Conservation (phyloP, 257 asterid species). For the Solanum arcanum region DNA sequence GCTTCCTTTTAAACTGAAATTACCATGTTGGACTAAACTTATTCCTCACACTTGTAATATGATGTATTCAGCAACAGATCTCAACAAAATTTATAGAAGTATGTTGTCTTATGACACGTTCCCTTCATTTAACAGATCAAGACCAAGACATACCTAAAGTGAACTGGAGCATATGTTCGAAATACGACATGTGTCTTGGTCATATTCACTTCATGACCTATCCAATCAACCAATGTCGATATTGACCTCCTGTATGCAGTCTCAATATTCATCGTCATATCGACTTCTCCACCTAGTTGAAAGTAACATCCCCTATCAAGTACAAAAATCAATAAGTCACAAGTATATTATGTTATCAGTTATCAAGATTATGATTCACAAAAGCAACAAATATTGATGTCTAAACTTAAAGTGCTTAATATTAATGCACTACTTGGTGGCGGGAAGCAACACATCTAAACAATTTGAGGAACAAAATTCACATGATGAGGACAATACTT, state of each 20-base stretch:
- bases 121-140: not conserved
- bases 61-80: not conserved
- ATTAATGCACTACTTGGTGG: not conserved
- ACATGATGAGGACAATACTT: not conserved
- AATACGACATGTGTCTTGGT: slow-evolving; percentile 2
- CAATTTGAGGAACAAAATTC: not conserved
- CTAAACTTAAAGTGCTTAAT: not conserved
- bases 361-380: not conserved
- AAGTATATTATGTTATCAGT: not conserved
- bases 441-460: not conserved
- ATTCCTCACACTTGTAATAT: not conserved
- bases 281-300: slow-evolving; percentile 4
- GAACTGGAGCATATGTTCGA: slow-evolving; percentile 14
- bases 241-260: slow-evolving; percentile 4
- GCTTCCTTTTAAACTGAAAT: not conserved
- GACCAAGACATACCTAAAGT: slow-evolving; percentile 9
- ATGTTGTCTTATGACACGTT: not conserved
- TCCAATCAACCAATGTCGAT: slow-evolving; percentile 4
- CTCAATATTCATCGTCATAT: slow-evolving; percentile 4
- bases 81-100: not conserved
- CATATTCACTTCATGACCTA: slow-evolving; percentile 6
- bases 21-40: not conserved
- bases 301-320: slow-evolving; percentile 7
- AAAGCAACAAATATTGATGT: not conserved
- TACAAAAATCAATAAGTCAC: not conserved